Evolutionary conservation across 768 basidiomycete species (phyloP), one percentile per base, ranked within the genome.

Genomic region (Boletus sp.): DNA sequence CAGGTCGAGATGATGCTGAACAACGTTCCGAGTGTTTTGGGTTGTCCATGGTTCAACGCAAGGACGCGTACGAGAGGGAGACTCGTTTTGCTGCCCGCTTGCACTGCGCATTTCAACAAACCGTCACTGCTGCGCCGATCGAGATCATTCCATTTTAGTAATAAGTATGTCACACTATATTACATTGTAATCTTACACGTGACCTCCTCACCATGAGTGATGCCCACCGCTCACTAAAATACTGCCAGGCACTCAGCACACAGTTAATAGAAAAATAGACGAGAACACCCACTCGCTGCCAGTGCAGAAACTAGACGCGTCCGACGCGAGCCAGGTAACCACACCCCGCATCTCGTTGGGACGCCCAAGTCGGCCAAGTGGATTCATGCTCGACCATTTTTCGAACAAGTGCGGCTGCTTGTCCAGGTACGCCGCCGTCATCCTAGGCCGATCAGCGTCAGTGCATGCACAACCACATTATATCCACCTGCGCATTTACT

Each of bases 271-370:
- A 6, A 7, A 11, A 10, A 7, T 35, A 15, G 9, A 15, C 37
- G 40, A 11, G 15, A 1, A 9, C 3, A 83, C 87, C 52, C 64
- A 90, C 88, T 90, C 89, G 86, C 88, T 89, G 1, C 89, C 88
- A 0, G 90, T 91, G 65, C 87, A 89, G 67, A 86, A 91, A 32
- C 81, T 87, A 5, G 86, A 87, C 47, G 89, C 88, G 56, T 90
- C 87, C 60, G 83, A 84, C 29, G 88, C 84, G 9, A 91, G 73
- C 89, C 89, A 91, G 0, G 80, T 73, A 46, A 83, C 75, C 1
- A 89, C 87, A 1, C 90, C 89, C 1, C 89, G 78, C 65, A 90
- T 64, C 70, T 92, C 89, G 63, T 90, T 87, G 0, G 85, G 80
- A 9, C 85, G 74, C 5, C 89, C 89, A 33, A 92, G 78, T 7